Base-by-base conservation (phyloP, 2,329 filamentous ascomycete genomes). In the Bipolaris oryzae region DNA sequence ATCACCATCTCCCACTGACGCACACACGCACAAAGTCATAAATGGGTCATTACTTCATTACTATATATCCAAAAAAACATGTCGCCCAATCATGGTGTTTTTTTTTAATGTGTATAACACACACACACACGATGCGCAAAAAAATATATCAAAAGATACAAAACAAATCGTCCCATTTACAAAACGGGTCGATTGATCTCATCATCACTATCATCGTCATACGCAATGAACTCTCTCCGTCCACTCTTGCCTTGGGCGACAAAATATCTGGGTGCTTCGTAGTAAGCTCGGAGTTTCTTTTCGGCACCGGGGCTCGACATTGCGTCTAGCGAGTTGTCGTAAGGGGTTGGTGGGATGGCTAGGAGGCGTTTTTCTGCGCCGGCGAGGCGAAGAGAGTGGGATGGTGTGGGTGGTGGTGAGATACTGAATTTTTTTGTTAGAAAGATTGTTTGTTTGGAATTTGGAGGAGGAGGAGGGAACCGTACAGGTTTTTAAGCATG, bases 101-200 rank as follows among this genome's bases (percentile, higher is more conserved):
- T n/a, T n/a, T n/a, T n/a, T n/a, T n/a, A n/a, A n/a, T n/a, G n/a
- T n/a, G n/a, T n/a, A n/a, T n/a, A n/a, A n/a, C n/a, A n/a, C n/a
- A n/a, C n/a, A n/a, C n/a, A n/a, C n/a, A n/a, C n/a, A n/a, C n/a
- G n/a, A n/a, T n/a, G n/a, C n/a, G n/a, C n/a, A n/a, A n/a, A n/a
- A n/a, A n/a, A n/a, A n/a, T n/a, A n/a, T n/a, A n/a, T n/a, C n/a
- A n/a, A n/a, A n/a, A n/a, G n/a, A n/a, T n/a, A n/a, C 21, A 21
- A 21, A 21, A 21, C 3, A 21, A 21, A 21, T 3, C 3, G 21
- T 21, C 21, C n/a, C n/a, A n/a, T 23, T 5, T 54, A 74, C 70
- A 74, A 72, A 23, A 74, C 71, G 3, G 72, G 71, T 37, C 71
- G 61, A 44, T 70, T 68, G 48, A 65, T 57, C 61, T 74, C 72